These are phyloP conservation scores for Solanum piurae DNA, from an alignment of 257 asterid genomes.

Conservation along the genomic window DNA sequence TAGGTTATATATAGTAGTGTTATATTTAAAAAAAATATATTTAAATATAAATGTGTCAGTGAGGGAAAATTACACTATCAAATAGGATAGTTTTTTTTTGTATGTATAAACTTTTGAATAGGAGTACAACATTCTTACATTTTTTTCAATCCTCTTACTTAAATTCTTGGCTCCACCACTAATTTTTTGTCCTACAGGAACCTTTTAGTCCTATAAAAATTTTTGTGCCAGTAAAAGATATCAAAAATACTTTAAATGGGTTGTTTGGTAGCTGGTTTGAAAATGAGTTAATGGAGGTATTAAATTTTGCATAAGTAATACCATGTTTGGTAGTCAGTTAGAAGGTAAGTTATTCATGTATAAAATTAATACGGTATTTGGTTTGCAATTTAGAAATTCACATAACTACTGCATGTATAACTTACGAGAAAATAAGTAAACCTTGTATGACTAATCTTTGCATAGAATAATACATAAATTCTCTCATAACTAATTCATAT, in stretches of 20 bases:
- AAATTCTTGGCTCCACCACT: not conserved
- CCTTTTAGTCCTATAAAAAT: not conserved
- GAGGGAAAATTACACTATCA: not conserved
- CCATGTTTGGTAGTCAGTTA: not conserved
- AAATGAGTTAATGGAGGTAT: not conserved
- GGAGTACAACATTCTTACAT: not conserved
- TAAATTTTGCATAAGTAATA: too few species aligned
- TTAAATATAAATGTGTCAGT: too few species aligned
- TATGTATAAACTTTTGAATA: not conserved
- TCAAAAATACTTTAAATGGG: not conserved
- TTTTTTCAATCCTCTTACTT: not conserved
- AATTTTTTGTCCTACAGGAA: not conserved
- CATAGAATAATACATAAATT: not conserved
- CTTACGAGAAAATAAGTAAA: not conserved
- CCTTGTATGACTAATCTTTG: not conserved
- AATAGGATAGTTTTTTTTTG: not conserved
- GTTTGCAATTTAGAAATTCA: not conserved
- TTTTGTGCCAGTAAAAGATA: not conserved
- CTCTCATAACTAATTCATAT: too few species aligned
- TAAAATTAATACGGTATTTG: not conserved
- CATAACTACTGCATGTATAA: not conserved
- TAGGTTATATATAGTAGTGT: too few species aligned
- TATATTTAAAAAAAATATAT: too few species aligned
- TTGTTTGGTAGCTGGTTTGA: not conserved
- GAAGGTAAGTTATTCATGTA: not conserved